Evolutionary conservation across 1,139 yeast genomes (phyloP).

Genomic region (Yamadazyma spencermartinsiae): DNA sequence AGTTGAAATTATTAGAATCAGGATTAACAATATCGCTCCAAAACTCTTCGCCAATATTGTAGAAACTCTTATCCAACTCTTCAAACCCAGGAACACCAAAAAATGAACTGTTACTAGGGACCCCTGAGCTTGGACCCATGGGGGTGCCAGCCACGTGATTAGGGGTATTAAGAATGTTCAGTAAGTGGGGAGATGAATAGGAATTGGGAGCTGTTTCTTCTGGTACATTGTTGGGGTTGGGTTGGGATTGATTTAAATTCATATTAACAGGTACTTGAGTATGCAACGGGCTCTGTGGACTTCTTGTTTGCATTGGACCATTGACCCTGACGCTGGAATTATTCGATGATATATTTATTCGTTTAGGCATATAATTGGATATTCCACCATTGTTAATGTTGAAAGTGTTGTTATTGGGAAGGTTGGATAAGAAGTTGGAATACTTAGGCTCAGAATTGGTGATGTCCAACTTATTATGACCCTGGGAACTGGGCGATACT

Average conservation of each 20-base stretch:
- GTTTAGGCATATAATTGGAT: background rate
- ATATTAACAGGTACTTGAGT: too few species aligned
- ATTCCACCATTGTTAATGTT: background rate
- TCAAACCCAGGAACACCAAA: slow-evolving; percentile 14
- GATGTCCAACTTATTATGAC: background rate
- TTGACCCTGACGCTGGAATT: background rate
- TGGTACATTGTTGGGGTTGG: background rate
- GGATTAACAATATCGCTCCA: slow-evolving; percentile 45
- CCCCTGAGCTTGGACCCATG: slow-evolving; percentile 3
- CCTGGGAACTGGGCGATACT: too few species aligned
- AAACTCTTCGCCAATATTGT: slow-evolving; percentile 43
- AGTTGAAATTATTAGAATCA: slow-evolving; percentile 36
- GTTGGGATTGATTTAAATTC: background rate
- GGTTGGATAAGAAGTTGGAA: background rate
- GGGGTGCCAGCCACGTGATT: background rate
- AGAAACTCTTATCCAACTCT: slow-evolving; percentile 31
- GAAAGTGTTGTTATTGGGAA: slow-evolving; percentile 1
- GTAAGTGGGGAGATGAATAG: background rate
- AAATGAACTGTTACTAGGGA: slow-evolving; percentile 3
- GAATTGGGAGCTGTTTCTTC: background rate
- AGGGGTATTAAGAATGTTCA: slow-evolving; percentile 2
- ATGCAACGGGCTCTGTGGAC: too few species aligned
- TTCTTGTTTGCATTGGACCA: background rate
- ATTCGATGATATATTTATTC: background rate
- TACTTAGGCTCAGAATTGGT: slow-evolving; percentile 1